Base-by-base conservation (phyloP, 1,284 basidiomycete genomes). In the Ceratobasidium sp. region DNA sequence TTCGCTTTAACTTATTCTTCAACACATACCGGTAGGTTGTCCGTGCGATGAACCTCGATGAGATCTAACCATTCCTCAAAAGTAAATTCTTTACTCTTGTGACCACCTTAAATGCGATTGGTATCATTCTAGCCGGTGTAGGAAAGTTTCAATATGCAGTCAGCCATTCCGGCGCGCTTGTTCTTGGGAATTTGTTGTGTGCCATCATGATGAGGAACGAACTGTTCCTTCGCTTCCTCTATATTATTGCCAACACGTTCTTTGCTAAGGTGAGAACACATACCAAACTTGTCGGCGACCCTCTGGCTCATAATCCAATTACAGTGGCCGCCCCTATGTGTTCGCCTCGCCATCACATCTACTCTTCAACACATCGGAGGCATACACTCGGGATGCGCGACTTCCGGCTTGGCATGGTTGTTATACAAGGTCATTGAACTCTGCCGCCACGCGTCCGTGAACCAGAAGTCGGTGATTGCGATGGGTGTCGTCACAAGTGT, bases 301-400 rank as follows among this genome's bases (percentile, higher is more conserved):
- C 53, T n/a, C 38, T 74, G 14, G 58, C 74, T 74, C 33, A 64
- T 74, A 63, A 51, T 28, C 30, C 14, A 49, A 48, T 30, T 42
- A 14, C 76, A 89, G 86, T 91, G 89, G 89, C 80, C 89, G 1
- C 89, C 90, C 40, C 81, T 91, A 12, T 82, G 82, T 80, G 87
- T 87, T 76, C 83, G 88, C 25, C 80, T 89, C 0, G 84, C 80
- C 28, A 87, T 86, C 75, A 89, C 88, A 18, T 89, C 88, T 0
- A 80, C 82, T 8, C 81, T 90, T 21, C 77, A 90, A 84, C 90
- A 91, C 80, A 84, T 91, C 44, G 90, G 90, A 46, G 90, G 90
- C 30, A 90, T 92, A 74, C 90, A 92, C 76, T 86, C 86, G 62
- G 89, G 89, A 14, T 92, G 90, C 76, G 88, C 88, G 0, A 78